Evolutionary conservation across 805 yeast genomes (phyloP), one percentile per base, ranked within the genome.

Genomic region (Lipomyces yamanashiensis): DNA sequence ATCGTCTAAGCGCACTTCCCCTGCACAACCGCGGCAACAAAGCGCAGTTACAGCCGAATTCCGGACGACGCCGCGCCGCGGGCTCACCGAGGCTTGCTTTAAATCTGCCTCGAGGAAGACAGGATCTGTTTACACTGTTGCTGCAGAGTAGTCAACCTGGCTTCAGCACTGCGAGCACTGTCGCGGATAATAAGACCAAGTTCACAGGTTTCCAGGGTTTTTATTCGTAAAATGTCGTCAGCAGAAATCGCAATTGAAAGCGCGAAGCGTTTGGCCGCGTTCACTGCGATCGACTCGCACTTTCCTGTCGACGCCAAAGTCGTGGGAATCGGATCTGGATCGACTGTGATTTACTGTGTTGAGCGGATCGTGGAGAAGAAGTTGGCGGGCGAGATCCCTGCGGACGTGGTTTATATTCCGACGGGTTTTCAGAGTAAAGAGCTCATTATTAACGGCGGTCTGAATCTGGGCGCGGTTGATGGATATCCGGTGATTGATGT

Each of bases 321-420:
- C 15, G 83, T 95, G 17, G 99, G 99, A 47, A 86, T 95, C 66
- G 99, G 99, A 12, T 90, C 97, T 28, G 99, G 99, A 1, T 88
- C 96, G 23, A 95, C 99, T 0, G 99, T 95, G 3, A 89, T 95
- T n/a, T 95, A 90, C 75, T 96, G 89, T 64, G 99, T 97, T 28
- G 98, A 95, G 76, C 82, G 98, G 72, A 83, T 95, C 61, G 96
- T 96, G 8, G 92, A 89, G 76, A 77, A 83, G 63, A 70, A 68
- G 19, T 69, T 68, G 66, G 78, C 67, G 54, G 72, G 69, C 45
- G 70, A 68, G 54, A 71, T 73, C 50, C 40, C 70, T 3, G 79
- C 80, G 45, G 77, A 79, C 54, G 86, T 90, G 69, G 83, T 86
- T 39, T 95, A 97, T 77, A 86, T 95, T 52, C 96, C 99, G 56